These are phyloP conservation scores for Neurospora sp. DNA, from an alignment of 495 filamentous ascomycete genomes.

Conservation along the genomic window DNA sequence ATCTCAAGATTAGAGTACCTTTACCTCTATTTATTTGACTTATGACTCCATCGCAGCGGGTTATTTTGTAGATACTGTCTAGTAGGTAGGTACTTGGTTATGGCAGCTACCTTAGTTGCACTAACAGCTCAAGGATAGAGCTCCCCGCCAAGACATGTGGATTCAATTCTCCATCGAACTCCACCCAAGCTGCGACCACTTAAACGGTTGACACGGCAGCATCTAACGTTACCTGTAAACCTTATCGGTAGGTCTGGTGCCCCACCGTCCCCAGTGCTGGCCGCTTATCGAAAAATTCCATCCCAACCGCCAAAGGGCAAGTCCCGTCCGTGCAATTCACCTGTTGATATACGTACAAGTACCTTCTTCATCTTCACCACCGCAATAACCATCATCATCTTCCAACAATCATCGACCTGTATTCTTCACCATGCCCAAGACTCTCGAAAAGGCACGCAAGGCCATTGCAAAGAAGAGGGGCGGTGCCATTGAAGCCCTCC, in stretches of 20 bases:
- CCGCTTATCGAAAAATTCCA: neutral
- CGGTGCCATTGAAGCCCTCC: constrained; percentile 54
- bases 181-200: constrained; percentile 12
- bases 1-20: too few relatives aligned
- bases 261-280: constrained; percentile 17
- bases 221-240: neutral
- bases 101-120: neutral
- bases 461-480: constrained; percentile 71
- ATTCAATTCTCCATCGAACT: neutral
- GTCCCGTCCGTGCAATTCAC: neutral
- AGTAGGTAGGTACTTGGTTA: neutral
- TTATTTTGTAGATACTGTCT: neutral
- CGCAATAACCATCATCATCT: constrained; percentile 2
- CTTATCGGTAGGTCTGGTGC: constrained; percentile 12
- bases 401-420: neutral
- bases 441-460: constrained; percentile 71
- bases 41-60: too few relatives aligned
- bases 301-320: neutral
- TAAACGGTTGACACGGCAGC: constrained; percentile 3
- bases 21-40: too few relatives aligned
- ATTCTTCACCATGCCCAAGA: constrained; percentile 55
- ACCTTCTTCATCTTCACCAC: constrained; percentile 1
- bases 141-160: neutral
- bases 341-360: neutral
- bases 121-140: neutral